A percentile compares a stretch with the other conserved stretches of the same genome.
These are phyloP conservation scores for Cytospora chrysosperma DNA, from an alignment of 2,329 filamentous ascomycete species.

Conservation along the genomic window DNA sequence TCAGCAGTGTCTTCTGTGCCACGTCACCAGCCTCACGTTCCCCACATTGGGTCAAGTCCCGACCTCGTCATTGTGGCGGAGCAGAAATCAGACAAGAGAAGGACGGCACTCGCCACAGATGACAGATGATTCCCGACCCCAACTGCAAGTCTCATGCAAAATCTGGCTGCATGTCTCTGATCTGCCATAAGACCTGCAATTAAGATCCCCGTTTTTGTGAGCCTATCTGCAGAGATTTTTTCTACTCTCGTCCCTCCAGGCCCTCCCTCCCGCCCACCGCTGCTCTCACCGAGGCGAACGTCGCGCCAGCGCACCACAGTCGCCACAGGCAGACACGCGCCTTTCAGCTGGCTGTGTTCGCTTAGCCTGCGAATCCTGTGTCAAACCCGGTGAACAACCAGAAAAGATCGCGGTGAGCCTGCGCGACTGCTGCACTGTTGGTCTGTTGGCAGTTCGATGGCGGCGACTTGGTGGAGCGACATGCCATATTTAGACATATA, in stretches of 20 bases:
- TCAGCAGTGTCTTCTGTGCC: constrained; percentile 33
- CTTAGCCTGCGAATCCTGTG: constrained; percentile 22
- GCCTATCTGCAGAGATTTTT: constrained; percentile 4
- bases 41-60: constrained; percentile 23
- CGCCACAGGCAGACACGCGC: constrained; percentile 28
- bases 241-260: neutral
- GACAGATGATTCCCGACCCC: constrained; percentile 17
- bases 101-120: constrained; percentile 26
- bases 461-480: neutral
- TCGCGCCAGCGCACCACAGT: constrained; percentile 18
- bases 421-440: neutral
- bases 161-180: constrained; percentile 18
- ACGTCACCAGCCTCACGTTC: constrained; percentile 46
- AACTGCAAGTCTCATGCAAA: constrained; percentile 18
- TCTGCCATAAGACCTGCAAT: constrained; percentile 18
- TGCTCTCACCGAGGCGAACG: neutral
- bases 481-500: too few species aligned
- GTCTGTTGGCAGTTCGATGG: neutral
- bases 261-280: neutral
- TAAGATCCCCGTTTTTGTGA: constrained; percentile 8
- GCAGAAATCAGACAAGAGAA: constrained; percentile 30
- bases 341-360: constrained; percentile 34
- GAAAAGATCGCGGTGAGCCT: neutral
- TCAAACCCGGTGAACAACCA: neutral
- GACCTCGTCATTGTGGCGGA: constrained; percentile 39